Evolutionary conservation across 2,329 filamentous ascomycete species (phyloP), one percentile per base, ranked within the genome.

Genomic region (Fusarium coicis): DNA sequence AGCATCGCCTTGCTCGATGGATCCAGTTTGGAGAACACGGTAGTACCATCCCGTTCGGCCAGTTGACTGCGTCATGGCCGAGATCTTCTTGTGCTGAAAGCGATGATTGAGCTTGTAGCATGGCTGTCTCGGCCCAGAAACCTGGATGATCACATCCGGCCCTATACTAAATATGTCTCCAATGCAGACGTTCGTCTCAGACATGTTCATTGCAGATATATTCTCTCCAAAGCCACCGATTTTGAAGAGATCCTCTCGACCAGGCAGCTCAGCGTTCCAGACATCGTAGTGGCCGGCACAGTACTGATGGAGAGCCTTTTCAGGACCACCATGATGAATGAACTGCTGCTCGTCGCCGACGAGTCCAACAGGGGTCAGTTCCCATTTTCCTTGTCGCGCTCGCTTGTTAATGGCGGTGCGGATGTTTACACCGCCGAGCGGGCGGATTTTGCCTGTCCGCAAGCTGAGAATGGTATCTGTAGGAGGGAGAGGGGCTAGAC

Each of bases 81-180:
- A 75, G 18, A 67, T 63, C 18, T 71, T 67, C 34, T 72, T 73
- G 23, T 71, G 57, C 32, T 75, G 70, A 30, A 74, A 74, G 5
- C 72, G 72, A 23, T 74, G 69, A 9, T 74, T 74, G 23, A 74
- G 70, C 61, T 74, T 74, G 19, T 63, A 74, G 30, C 72, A 74
- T 7, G 72, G 72, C 19, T 74, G 72, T 23, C 73, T 49, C 14
- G 72, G 72, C 9, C 64, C 61, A 36, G 72, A 63, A 12, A 75
- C 72, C 50, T 74, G 64, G 9, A 74, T 55, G 8, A 56, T 26
- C 4, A 70, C 72, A n/a, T 67, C 57, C 10, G 21, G 23, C 8
- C 72, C 72, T 26, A 74, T 39, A 19, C 56, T 60, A 30, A 63
- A 75, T 7, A 44, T 16, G 37, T 74, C 72, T 7, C 72, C 73